phyloP scores from a whole-genome alignment of 1,284 basidiomycete genomes.

The Mycosarcoma mackinlayi region DNA sequence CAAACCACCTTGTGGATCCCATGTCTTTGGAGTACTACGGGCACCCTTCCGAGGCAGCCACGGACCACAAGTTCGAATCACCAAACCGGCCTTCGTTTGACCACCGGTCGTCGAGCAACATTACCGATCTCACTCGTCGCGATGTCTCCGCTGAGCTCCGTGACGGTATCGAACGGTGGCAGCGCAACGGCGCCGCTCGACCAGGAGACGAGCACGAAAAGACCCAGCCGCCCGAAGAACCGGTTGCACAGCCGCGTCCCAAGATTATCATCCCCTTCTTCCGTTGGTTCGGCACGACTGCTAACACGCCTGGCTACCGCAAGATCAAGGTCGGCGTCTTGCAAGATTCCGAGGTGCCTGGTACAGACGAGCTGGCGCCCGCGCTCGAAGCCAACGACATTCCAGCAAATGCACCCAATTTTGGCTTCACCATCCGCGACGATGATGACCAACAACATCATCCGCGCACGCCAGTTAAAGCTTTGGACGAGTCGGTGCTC shows the following conservation, averaged over 20 bases:
- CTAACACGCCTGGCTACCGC: slow-evolving; percentile 61
- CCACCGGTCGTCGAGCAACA: slow-evolving; percentile 6
- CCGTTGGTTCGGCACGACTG: slow-evolving; percentile 62
- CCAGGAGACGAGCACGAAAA: slow-evolving; percentile 24
- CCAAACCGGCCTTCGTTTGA: slow-evolving; percentile 10
- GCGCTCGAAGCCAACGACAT: slow-evolving; percentile 22
- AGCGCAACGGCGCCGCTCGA: slow-evolving; percentile 31
- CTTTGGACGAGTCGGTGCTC: slow-evolving; percentile 26
- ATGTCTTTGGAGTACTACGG: slow-evolving; percentile 53
- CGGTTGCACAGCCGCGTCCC: slow-evolving; percentile 24
- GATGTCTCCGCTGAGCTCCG: slow-evolving; percentile 42
- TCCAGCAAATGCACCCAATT: slow-evolving; percentile 7
- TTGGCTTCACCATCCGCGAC: slow-evolving; percentile 41
- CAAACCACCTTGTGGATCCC: slow-evolving; percentile 31
- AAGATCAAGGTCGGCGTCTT: slow-evolving; percentile 62
- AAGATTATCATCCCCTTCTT: slow-evolving; percentile 63
- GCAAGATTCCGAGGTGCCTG: slow-evolving; percentile 48
- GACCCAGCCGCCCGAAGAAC: slow-evolving; percentile 8
- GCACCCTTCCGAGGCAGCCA: slow-evolving; percentile 29
- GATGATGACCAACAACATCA: slow-evolving; percentile 26
- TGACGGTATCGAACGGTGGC: slow-evolving; percentile 49
- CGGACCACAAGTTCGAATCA: slow-evolving; percentile 16
- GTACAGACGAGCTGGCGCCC: slow-evolving; percentile 36
- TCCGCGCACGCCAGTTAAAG: slow-evolving; percentile 22
- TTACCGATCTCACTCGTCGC: slow-evolving; percentile 6